Evolutionary conservation across 2,329 filamentous ascomycete species (phyloP).

Genomic region (Claviceps digitariae): DNA sequence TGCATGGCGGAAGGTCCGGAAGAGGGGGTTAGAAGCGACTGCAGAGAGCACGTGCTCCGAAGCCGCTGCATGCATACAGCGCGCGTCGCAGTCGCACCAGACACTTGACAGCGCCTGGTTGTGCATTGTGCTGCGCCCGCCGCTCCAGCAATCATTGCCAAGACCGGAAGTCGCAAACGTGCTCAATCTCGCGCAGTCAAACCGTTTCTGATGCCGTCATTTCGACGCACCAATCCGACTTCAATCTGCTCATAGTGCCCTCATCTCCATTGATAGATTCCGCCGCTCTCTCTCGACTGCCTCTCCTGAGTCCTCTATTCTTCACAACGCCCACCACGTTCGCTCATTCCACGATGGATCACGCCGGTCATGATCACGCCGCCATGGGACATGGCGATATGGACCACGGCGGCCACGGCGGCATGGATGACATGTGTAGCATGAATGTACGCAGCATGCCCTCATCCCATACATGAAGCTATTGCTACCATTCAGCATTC

Average conservation of each 20-base stretch:
- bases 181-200: not conserved
- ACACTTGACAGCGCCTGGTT: not conserved
- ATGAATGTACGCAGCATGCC: conserved; percentile 60
- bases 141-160: too few relatives aligned
- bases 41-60: not conserved
- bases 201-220: not conserved
- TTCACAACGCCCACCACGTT: not conserved
- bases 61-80: not conserved
- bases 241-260: too few relatives aligned
- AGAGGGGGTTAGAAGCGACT: too few relatives aligned
- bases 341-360: conserved; percentile 5
- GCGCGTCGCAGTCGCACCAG: not conserved
- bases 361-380: conserved; percentile 16
- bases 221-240: too few relatives aligned
- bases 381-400: conserved; percentile 22
- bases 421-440: conserved; percentile 58
- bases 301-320: not conserved
- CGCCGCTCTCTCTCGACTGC: not conserved
- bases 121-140: too few relatives aligned
- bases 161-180: too few relatives aligned
- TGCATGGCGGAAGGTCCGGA: too few relatives aligned
- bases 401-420: conserved; percentile 29
- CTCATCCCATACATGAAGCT: not conserved
- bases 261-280: not conserved
- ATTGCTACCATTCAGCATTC: not conserved